Base-by-base conservation (phyloP, 164 flowering plant genomes). In the Piper betle region DNA sequence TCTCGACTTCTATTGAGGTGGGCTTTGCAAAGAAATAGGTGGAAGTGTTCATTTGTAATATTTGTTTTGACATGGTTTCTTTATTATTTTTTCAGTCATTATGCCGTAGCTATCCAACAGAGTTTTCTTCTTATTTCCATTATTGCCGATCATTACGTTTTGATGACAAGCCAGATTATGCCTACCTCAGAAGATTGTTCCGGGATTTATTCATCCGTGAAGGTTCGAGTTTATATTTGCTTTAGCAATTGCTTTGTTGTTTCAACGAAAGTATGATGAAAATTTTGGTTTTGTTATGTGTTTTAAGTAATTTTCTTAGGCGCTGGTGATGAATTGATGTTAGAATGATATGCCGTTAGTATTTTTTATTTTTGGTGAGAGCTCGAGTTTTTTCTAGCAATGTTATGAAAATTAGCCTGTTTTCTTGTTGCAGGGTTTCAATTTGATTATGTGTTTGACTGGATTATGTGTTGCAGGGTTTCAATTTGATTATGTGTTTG, bases 151-250 rank as follows among this genome's bases (percentile, higher is more conserved):
- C 98, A 37, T 78, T 93, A 54, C 79, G 96, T 52, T 93, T 93
- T 72, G 99, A 90, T 72, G 99, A 93, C 73, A 93, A 88, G 69
- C 97, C 99, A 65, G 99, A 93, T 70, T 93, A 88, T 77, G 82
- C 92, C 46, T 93, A 93, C 73, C 69, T 93, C 65, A 93, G 88
- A 77, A 80, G 97, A 74, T 80, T 93, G 42, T 88, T 93, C 69
- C 92, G 96, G 53, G 98, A 93, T 72, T 94, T 90, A 62, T 93
- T 93, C 56, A 93, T 90, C 60, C 96, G 91, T 61, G 98, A 93
- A 93, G 98, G 98, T 93, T 53, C 53, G 3, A 10, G 9, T 46
- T 2, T 46, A 46, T 46, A 2, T 25, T 25, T 25, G 33, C 50
- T 46, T 46, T 46, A 10, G 10, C 15, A 46, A 46, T 46, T 46